Base-by-base conservation (phyloP, 441 rosid genomes). In the Arabidopsis lyrata region DNA sequence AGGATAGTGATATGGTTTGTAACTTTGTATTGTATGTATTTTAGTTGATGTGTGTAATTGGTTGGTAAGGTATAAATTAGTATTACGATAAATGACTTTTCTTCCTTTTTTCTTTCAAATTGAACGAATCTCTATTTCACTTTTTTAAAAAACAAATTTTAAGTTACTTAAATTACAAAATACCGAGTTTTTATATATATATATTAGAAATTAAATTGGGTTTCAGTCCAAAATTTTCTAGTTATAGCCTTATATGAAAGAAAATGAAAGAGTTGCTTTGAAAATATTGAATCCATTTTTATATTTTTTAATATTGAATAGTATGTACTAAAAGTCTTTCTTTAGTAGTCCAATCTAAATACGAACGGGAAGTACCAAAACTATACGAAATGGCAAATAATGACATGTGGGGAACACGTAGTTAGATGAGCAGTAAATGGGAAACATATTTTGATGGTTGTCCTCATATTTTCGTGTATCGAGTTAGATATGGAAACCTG, bases 361-460 rank as follows among this genome's bases (percentile, higher is more conserved):
- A 38, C 29, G 67, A 66, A 66, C 7, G 59, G 59, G 34, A 49
- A 58, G 63, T 38, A 61, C 45, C 52, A 57, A 38, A 44, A 66
- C 72, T 34, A 38, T 12, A 65, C 9, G 63, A 75, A 52, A 53
- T 1, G 44, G 68, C 18, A 39, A 16, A 50, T 66, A 75, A 60
- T 32, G 64, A 14, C 74, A 69, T 68, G 79, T 76, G 70, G 66
- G 75, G 79, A 76, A 61, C 66, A 63, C 27, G 34, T 47, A 14
- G 50, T 69, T 76, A 45, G 47, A 62, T 69, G 71, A 63, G 79
- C 22, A 69, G 66, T 69, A 70, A 76, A 63, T 70, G 15, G 53
- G 36, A 54, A 76, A 53, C 64, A 68, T 62, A 62, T 62, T 36
- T 68, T 68, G 60, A 38, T 70, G 66, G 48, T 5, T 38, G 39